Evolutionary conservation across 768 basidiomycete species (phyloP), one percentile per base, ranked within the genome.

Genomic region (Phylloporus sp.): DNA sequence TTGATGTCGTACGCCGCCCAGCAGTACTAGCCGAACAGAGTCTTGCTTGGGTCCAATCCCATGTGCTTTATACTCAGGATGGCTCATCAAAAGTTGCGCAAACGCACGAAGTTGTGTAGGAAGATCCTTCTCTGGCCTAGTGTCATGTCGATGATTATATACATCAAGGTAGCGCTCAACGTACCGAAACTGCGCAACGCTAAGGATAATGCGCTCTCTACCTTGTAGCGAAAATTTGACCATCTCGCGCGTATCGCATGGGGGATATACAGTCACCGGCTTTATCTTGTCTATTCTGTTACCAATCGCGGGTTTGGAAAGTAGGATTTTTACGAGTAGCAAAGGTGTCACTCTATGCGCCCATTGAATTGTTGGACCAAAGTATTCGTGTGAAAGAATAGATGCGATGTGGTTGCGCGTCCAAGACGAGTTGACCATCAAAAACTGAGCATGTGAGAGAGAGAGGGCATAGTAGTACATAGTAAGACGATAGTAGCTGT

Each of bases 371-470:
- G 77, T 53, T 12, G 66, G 48, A 55, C 88, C 83, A 9, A 74
- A 72, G 47, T 66, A 57, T 36, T 67, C 63, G 44, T 83, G 74
- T 13, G 71, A 72, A 18, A 97, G 73, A 44, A 97, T 85, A 2
- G 81, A 74, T 58, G 88, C 79, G 55, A 97, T 74, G 61, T 98
- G 97, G 36, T 77, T 78, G 59, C 85, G 83, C 2, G 95, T 98
- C 95, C 97, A 98, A 0, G 89, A 84, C 5, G 93, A 97, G 69
- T 98, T 98, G 59, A 90, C 93, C 91, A 95, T 93, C 40, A 89
- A 58, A 69, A 90, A 89, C 49, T 76, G 79, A 3, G 92, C 84
- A 35, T 77, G 78, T 23, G 81, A 79, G 27, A 99, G 82, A 10
- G 86, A 85, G 4, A 76, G 67, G 1, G 88, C 75, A 67, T 99